These are phyloP conservation scores for Simplicillium sp. DNA, from an alignment of 2,329 filamentous ascomycete genomes.

Conservation along the genomic window DNA sequence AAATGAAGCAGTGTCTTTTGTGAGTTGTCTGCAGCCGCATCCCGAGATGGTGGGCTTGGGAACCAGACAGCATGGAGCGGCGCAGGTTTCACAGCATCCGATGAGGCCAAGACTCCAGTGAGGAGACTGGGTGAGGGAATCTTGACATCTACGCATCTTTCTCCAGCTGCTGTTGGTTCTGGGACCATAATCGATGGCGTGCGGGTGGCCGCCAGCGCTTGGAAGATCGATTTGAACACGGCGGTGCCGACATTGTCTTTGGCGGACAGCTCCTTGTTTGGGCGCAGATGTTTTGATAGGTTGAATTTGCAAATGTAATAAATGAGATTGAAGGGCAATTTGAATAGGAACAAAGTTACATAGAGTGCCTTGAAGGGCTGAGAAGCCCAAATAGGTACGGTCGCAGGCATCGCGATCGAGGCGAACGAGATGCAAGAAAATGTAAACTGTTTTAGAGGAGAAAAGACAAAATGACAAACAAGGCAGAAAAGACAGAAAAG, in stretches of 20 bases:
- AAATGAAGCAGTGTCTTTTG: constrained; percentile 15
- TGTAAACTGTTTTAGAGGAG: too few species aligned
- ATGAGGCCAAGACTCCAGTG: neutral
- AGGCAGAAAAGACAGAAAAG: too few species aligned
- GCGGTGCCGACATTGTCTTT: constrained; percentile 3
- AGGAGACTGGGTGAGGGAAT: neutral
- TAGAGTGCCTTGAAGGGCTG: constrained; percentile 6
- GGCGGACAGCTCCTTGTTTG: neutral
- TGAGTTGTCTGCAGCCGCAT: neutral
- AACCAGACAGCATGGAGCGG: constrained; percentile 3
- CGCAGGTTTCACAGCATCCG: neutral
- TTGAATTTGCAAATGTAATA: constrained; percentile 1
- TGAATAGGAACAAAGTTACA: constrained; percentile 2
- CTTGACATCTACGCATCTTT: neutral
- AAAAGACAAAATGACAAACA: too few species aligned
- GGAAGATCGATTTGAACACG: constrained; percentile 1
- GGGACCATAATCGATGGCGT: constrained; percentile 1
- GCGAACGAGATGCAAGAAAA: too few species aligned
- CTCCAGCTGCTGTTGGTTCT: neutral
- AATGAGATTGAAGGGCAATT: constrained; percentile 1
- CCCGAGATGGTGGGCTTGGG: neutral
- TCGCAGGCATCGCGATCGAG: neutral
- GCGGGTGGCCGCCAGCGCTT: neutral
- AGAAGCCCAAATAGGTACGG: constrained; percentile 1
- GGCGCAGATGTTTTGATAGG: neutral